phyloP scores from a whole-genome alignment of 2,329 filamentous ascomycete species.

The Pezicula rhizophila region DNA sequence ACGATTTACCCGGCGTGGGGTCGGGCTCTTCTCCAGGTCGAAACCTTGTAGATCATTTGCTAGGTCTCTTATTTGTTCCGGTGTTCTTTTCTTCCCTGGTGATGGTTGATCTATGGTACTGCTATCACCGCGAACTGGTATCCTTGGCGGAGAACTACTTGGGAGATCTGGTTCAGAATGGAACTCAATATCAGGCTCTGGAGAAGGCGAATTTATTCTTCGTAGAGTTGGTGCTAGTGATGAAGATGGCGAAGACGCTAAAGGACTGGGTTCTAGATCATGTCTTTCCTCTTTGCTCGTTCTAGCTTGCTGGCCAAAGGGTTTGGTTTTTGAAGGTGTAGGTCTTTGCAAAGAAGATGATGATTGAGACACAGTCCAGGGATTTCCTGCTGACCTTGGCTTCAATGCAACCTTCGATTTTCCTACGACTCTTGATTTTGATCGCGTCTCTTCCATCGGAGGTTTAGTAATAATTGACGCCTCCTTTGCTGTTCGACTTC shows the following conservation, averaged over 20 bases:
- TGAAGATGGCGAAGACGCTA: neutral
- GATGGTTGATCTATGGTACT: constrained; percentile 2
- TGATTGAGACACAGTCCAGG: neutral
- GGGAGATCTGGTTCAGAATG: neutral
- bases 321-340: neutral
- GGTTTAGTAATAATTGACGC: neutral
- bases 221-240: neutral
- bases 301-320: neutral
- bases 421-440: neutral
- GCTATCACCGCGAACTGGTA: neutral
- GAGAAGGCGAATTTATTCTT: neutral
- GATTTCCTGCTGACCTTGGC: neutral
- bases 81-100: constrained; percentile 6
- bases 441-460: neutral
- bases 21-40: neutral
- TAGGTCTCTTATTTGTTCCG: constrained; percentile 4
- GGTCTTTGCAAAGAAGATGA: neutral
- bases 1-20: neutral
- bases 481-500: neutral
- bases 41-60: neutral
- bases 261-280: neutral
- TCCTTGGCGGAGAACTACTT: neutral
- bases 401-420: neutral
- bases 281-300: neutral
- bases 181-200: neutral